These are phyloP conservation scores for Phoma sp. DNA, from an alignment of 2,329 filamentous ascomycete genomes.

Conservation along the genomic window DNA sequence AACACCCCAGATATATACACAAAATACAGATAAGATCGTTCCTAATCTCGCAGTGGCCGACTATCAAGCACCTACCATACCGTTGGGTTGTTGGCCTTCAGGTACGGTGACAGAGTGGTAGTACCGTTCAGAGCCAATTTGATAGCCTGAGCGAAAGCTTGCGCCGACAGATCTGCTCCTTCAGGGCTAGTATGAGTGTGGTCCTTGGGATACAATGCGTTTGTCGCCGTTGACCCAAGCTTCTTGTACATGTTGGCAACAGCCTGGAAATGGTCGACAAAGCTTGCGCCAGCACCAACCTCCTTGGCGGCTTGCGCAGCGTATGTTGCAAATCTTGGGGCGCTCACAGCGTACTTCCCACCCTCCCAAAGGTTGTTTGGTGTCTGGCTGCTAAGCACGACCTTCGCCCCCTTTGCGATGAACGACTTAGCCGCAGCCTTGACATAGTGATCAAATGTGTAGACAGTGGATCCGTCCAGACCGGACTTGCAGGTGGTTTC, in stretches of 20 bases:
- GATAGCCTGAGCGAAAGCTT: constrained; percentile 3
- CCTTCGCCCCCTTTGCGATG: not conserved
- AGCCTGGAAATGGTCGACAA: constrained; percentile 3
- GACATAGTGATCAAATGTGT: constrained; percentile 1
- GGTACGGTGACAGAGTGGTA: not conserved
- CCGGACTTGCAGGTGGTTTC: constrained; percentile 1
- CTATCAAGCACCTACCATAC: not conserved
- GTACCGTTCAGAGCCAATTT: constrained; percentile 1
- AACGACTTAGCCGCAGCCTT: not conserved
- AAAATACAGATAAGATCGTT: not conserved
- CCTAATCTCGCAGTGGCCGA: not conserved
- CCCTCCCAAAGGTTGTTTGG: constrained; percentile 4
- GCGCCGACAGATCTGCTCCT: constrained; percentile 1
- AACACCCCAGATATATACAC: too few species aligned
- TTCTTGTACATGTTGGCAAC: constrained; percentile 4
- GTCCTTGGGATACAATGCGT: not conserved
- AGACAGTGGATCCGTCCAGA: not conserved
- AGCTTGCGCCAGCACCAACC: not conserved
- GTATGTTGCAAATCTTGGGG: not conserved
- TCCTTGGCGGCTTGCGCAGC: constrained; percentile 1
- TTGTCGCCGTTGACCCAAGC: not conserved
- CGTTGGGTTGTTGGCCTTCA: not conserved
- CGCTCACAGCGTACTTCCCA: not conserved
- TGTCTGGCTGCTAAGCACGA: constrained; percentile 2
- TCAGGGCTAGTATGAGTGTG: constrained; percentile 1